Evolutionary conservation across 2,329 filamentous ascomycete species (phyloP), one percentile per base, ranked within the genome.

Genomic region (Diplodia corticola): DNA sequence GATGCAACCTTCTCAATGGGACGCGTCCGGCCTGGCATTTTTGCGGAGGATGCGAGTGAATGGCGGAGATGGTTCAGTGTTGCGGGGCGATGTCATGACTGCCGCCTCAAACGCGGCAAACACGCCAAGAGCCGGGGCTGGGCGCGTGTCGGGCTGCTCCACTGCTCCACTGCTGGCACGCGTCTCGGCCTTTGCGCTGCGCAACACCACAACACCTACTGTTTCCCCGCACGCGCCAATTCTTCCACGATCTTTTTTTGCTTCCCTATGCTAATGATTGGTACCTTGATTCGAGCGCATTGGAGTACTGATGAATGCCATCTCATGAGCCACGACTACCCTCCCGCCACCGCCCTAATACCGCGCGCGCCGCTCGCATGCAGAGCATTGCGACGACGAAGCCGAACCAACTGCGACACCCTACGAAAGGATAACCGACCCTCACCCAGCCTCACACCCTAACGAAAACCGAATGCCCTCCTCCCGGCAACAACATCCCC

Each of bases 1-100:
- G 85, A 81, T 17, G 88, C 89, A 72, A 91, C 85, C 70, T 88
- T 90, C 73, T 91, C 87, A 69, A 91, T 86, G 24, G 89, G 89
- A 68, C 88, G 82, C 67, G 82, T 85, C 69, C 83, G 80, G 65
- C 76, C 77, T 3, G 83, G 75, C 78, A 84, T 82, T 30, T 17
- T 60, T 1, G 37, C 6, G 17, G 40, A 12, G 17, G 65, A 30
- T 53, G 54, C 17, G 26, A 17, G 33, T 28, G 28, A n/a, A 33
- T 37, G 15, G 30, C 35, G 30, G 53, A 33, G 33, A 37, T n/a
- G 28, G 30, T 33, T n/a, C 20, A n/a, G 50, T 64, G 35, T 54
- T 26, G 12, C 37, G 15, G 24, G 30, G 33, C 30, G 61, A 26
- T 15, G 37, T 15, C 40, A 24, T 49, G 26, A 50, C 20, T 33